Conservation (phyloP, 345 rosid genomes). For the Citrus australasica region DNA sequence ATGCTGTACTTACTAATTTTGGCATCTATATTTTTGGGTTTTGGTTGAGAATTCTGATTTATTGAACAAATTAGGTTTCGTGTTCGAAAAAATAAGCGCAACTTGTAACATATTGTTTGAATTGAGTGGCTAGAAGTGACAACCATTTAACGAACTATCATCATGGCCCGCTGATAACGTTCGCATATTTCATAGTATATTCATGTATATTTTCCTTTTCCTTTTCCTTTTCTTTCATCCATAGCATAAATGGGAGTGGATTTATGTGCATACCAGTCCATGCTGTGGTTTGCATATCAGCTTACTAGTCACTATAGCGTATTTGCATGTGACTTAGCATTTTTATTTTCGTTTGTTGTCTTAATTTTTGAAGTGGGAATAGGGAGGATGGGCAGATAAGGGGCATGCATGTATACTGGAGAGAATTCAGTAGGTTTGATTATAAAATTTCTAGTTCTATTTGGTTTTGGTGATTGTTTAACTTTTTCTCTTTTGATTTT, state of each 20-base stretch:
- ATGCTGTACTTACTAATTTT: not conserved
- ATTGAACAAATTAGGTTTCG: not conserved
- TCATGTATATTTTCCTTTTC: no score
- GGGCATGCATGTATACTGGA: not conserved
- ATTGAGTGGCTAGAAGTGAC: not conserved
- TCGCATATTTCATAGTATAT: no score
- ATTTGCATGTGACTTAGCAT: not conserved
- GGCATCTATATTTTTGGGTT: not conserved
- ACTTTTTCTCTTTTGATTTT: not conserved
- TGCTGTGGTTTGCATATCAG: not conserved
- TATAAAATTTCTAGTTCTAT: not conserved
- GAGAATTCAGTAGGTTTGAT: not conserved
- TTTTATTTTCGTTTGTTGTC: not conserved
- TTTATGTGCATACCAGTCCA: no score
- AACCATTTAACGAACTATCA: not conserved
- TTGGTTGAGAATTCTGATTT: not conserved
- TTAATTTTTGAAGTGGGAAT: not conserved
- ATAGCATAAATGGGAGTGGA: not conserved
- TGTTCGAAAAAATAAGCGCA: not conserved
- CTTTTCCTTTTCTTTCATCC: not conserved
- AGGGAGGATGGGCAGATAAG: not conserved
- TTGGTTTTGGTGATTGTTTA: not conserved
- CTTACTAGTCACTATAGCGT: no score
- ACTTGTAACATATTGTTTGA: not conserved
- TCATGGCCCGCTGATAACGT: not conserved